Evolutionary conservation across 108 stramenopile genomes (phyloP).

Genomic region (Cyclotella atomus): DNA sequence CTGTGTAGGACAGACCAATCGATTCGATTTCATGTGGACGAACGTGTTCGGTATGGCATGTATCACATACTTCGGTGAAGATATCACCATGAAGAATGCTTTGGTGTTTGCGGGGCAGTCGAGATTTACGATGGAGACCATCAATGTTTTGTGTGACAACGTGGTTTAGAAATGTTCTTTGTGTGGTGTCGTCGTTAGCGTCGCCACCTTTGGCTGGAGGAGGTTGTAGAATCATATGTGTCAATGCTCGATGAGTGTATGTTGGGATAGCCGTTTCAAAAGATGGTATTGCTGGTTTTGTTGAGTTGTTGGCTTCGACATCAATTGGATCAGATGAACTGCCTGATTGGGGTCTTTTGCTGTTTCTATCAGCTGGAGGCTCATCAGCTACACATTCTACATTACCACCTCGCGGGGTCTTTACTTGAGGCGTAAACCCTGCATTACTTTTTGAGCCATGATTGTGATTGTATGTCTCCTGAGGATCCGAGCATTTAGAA

Average conservation of each 20-base stretch:
- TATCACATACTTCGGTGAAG: constrained; percentile 88
- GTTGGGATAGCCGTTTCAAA: constrained; percentile 78
- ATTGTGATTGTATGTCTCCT: constrained; percentile 17
- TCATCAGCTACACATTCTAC: too few relatives aligned
- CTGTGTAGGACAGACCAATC: constrained; percentile 82
- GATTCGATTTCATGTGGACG: constrained; percentile 78
- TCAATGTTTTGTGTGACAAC: constrained; percentile 92
- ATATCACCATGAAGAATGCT: constrained; percentile 85
- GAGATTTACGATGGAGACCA: constrained; percentile 82
- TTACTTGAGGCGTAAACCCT: not conserved
- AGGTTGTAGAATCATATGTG: constrained; percentile 48
- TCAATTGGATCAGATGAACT: not conserved
- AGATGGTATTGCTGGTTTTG: constrained; percentile 25
- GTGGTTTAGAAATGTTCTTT: constrained; percentile 38
- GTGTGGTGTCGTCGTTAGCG: not conserved
- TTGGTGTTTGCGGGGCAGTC: constrained; percentile 63
- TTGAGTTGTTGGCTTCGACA: not conserved
- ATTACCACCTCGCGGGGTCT: too few relatives aligned
- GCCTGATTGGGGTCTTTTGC: too few relatives aligned
- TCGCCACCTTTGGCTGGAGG: constrained; percentile 3
- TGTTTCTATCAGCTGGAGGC: not conserved
- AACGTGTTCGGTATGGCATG: constrained; percentile 74
- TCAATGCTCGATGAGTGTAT: constrained; percentile 78
- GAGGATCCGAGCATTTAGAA: constrained; percentile 4
- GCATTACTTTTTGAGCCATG: not conserved